A percentile compares a stretch with the other conserved stretches of the same genome.
phyloP scores from a whole-genome alignment of 352 stramenopile genomes.

The Phytopythium litorale region DNA sequence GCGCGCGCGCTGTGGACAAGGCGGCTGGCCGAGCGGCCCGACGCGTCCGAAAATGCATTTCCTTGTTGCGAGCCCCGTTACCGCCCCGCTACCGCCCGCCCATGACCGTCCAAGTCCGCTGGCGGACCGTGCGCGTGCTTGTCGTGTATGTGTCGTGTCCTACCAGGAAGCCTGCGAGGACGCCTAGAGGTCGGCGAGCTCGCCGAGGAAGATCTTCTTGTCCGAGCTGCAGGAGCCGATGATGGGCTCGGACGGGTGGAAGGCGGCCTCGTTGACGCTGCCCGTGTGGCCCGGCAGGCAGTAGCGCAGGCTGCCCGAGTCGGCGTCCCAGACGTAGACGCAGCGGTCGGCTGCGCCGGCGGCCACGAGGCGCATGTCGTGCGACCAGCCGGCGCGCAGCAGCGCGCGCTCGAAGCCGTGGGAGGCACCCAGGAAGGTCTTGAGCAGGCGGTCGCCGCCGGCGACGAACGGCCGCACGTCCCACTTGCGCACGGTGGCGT shows the following conservation, averaged over 20 bases:
- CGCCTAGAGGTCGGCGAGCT: slow-evolving; percentile 57
- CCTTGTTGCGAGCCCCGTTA: not conserved
- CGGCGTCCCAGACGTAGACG: slow-evolving; percentile 95
- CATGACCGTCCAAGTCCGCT: not conserved
- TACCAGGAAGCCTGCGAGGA: too few species aligned
- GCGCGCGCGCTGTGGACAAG: not conserved
- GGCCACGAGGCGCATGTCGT: slow-evolving; percentile 82
- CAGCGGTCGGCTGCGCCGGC: slow-evolving; percentile 89
- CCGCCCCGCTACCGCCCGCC: not conserved
- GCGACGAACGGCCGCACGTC: slow-evolving; percentile 91
- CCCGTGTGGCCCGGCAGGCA: slow-evolving; percentile 91
- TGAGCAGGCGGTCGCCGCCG: slow-evolving; percentile 43
- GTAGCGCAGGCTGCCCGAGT: slow-evolving; percentile 90
- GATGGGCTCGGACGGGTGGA: slow-evolving; percentile 86
- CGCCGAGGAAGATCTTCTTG: slow-evolving; percentile 85
- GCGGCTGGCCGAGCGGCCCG: not conserved
- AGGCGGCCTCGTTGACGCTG: slow-evolving; percentile 93
- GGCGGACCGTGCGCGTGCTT: not conserved
- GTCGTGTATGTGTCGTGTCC: not conserved
- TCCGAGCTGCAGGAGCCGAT: slow-evolving; percentile 83
- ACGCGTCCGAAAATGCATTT: slow-evolving; percentile 7
- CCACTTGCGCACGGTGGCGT: slow-evolving; percentile 90
- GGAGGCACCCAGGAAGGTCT: slow-evolving; percentile 74
- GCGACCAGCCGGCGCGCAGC: slow-evolving; percentile 90
- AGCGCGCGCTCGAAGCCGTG: slow-evolving; percentile 94